These are phyloP conservation scores for Verticillium tricorpus DNA, from an alignment of 2,329 filamentous ascomycete species.

Conservation along the genomic window DNA sequence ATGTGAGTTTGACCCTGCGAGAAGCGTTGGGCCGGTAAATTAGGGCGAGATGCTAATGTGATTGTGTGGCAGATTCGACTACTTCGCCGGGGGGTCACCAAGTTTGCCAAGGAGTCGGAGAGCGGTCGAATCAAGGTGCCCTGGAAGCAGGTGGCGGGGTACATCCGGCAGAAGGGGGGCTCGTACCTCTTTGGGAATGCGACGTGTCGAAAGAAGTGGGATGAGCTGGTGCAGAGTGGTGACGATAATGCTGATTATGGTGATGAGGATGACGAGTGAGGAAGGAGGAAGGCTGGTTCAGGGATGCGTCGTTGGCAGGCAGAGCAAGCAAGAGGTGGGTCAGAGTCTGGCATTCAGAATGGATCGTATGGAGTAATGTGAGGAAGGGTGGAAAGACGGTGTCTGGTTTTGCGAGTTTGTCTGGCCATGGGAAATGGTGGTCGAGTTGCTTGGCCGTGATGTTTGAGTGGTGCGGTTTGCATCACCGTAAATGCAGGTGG, in stretches of 20 bases:
- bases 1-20: slow-evolving; percentile 47
- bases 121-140: slow-evolving; percentile 34
- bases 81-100: slow-evolving; percentile 37
- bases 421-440: too few relatives aligned
- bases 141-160: slow-evolving; percentile 54
- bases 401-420: too few relatives aligned
- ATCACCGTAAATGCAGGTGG: background rate
- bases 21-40: background rate
- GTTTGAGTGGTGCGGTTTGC: too few relatives aligned
- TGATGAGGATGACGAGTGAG: background rate
- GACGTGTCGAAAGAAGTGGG: slow-evolving; percentile 56
- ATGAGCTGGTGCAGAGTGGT: slow-evolving; percentile 27
- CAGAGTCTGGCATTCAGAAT: background rate
- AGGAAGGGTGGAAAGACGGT: too few relatives aligned
- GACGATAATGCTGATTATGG: background rate
- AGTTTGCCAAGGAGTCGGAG: slow-evolving; percentile 25
- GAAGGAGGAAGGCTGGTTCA: background rate
- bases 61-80: slow-evolving; percentile 33
- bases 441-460: too few relatives aligned
- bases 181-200: slow-evolving; percentile 56
- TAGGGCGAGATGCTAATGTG: background rate
- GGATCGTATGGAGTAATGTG: too few relatives aligned
- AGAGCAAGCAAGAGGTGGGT: background rate
- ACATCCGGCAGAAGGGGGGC: slow-evolving; percentile 46
- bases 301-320: background rate